Base-by-base conservation (phyloP, 441 rosid genomes). In the Syzygium syzygioides region DNA sequence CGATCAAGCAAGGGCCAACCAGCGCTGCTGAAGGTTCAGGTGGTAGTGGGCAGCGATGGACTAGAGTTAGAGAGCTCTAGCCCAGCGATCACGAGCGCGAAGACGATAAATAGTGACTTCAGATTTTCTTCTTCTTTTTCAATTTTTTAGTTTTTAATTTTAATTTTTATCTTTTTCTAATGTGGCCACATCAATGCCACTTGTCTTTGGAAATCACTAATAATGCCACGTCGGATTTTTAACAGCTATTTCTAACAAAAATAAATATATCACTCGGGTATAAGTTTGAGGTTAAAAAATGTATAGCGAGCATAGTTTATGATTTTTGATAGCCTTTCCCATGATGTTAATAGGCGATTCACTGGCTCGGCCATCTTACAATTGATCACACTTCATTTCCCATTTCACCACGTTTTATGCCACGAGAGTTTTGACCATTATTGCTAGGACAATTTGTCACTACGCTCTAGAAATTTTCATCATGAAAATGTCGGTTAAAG, bases 21-120 rank as follows among this genome's bases (percentile, higher is more conserved):
- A 17, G 17, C 0, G 6, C 5, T 0, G 10, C 8, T 8, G 12
- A 20, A 64, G 76, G 76, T 30, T 23, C 20, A 1, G 12, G 41
- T 6, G 12, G 76, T 6, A 30, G 0, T 0, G 0, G 79, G 23
- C 45, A 0, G 79, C 5, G 12, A 17, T 4, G 79, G 45, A 34
- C 5, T 45, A 34, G 26, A 5, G 26, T 23, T 7, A 9, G 1
- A 19, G 45, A 9, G 48, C 14, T 68, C 34, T 0, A 4, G 45
- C 26, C 2, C 0, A 32, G 48, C 8, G 0, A 66, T 68, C 5
- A 7, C 4, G 5, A 32, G 23, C 25, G 8, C 32, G 26, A 68
- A 68, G 48, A 34, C 1, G 23, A 9, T 19, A 25, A 68, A 12
- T 14, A 19, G 45, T 56, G 20, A 55, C 26, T 55, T 55, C 4